Percentiles rank a stretch among this genome's conserved stretches.
Evolutionary conservation across 768 basidiomycete genomes (phyloP).

Genomic region (Collybia sordida): DNA sequence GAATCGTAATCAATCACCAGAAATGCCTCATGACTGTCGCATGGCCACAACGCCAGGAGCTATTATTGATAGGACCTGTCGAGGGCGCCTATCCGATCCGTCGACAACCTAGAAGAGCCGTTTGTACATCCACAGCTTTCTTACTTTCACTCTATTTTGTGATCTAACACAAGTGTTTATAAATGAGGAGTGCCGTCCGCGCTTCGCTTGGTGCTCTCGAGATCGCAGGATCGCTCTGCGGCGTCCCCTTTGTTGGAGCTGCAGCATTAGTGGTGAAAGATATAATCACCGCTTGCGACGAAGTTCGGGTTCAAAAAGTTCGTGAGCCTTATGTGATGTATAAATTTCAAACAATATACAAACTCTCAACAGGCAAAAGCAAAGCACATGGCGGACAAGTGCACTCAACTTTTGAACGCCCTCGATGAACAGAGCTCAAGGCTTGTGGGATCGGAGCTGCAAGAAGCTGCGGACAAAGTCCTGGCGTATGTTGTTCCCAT

Average conservation of each 20-base stretch:
- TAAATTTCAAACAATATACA: not conserved
- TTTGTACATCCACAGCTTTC: not conserved
- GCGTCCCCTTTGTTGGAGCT: constrained; percentile 45
- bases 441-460: constrained; percentile 39
- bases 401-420: constrained; percentile 34
- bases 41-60: too few relatives aligned
- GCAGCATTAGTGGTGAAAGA: constrained; percentile 42
- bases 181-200: constrained; percentile 18
- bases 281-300: constrained; percentile 44
- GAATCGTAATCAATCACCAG: too few relatives aligned
- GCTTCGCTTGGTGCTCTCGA: constrained; percentile 31
- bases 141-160: not conserved
- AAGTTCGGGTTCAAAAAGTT: constrained; percentile 52
- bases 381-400: constrained; percentile 40
- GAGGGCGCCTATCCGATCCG: constrained; percentile 9
- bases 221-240: constrained; percentile 41
- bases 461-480: constrained; percentile 40
- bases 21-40: too few relatives aligned
- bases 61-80: too few relatives aligned
- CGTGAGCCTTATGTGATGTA: not conserved
- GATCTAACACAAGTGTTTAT: not conserved
- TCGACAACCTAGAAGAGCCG: not conserved
- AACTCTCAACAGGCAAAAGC: constrained; percentile 35
- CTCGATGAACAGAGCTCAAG: constrained; percentile 38
- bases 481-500: constrained; percentile 33